Base-by-base conservation (phyloP, 352 stramenopile genomes). In the Phytophthora sp. region DNA sequence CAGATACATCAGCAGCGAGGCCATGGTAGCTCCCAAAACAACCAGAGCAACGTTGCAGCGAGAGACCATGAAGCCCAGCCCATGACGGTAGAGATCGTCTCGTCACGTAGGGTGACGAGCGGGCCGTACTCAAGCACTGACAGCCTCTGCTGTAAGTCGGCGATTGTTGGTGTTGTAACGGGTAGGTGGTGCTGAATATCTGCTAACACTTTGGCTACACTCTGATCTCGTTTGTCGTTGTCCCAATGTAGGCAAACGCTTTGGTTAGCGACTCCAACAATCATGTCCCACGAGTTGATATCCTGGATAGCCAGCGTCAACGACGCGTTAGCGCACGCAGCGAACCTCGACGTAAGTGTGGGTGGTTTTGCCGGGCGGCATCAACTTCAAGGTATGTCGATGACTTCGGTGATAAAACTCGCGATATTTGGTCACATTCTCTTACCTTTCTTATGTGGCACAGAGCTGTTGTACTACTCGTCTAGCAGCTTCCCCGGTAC, bases 221-320 rank as follows among this genome's bases (percentile, higher is more conserved):
- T n/a, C n/a, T n/a, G n/a, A n/a, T 60, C 16, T 69, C 70, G 0
- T 36, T 31, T 35, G 52, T 60, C 5, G 55, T 71, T 3, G 49
- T 71, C 15, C 58, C 63, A 11, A 67, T 73, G 50, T 73, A 71
- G 13, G 53, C 69, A 36, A 76, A 71, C 0, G 54, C 44, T 21
- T 77, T 71, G 2, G 53, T 65, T 3, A 64, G 56, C 0, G 58
- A 73, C 4, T 63, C 64, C 2, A 69, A 35, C 7, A 73, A 18
- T 42, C 49, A 68, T 15, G 64, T 35, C 0, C 63, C 59, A 0
- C 57, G 5, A 23, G 51, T 76, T 1, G 62, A 73, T 0, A 71
- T 66, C 56, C 42, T 74, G 57, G 11, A 74, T 62, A 0, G 56
- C 44, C 12, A 72, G 51, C 16, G 67, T 72, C 1, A 57, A 45